These are phyloP conservation scores for Komagataea norvegica DNA, from an alignment of 1,139 yeast genomes.

Conservation along the genomic window DNA sequence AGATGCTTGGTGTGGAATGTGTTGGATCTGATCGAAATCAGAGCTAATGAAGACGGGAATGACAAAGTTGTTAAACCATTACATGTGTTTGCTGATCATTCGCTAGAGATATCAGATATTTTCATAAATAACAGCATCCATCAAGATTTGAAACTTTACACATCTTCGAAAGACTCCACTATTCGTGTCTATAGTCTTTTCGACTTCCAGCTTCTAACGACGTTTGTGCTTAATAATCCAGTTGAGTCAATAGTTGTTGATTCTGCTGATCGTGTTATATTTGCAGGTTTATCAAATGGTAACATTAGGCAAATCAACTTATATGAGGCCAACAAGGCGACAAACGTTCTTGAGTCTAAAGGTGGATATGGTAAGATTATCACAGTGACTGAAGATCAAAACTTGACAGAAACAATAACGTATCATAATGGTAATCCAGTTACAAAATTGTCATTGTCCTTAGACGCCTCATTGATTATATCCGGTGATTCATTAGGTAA, in stretches of 20 bases:
- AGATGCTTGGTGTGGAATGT: conserved; percentile 74
- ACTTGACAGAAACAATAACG: conserved; percentile 49
- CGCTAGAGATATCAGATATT: conserved; percentile 68
- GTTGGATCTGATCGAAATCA: conserved; percentile 48
- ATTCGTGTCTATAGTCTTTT: conserved; percentile 57
- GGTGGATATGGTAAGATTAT: conserved; percentile 54
- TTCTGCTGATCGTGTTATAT: conserved; percentile 74
- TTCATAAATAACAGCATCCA: conserved; percentile 46
- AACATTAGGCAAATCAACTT: conserved; percentile 52
- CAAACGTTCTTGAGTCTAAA: conserved; percentile 45
- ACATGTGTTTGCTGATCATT: conserved; percentile 63
- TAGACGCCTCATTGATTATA: conserved; percentile 71
- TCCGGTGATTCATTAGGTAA: conserved; percentile 74
- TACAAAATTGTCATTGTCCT: conserved; percentile 52
- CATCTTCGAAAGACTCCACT: conserved; percentile 75
- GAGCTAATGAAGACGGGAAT: conserved; percentile 29
- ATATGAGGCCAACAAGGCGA: conserved; percentile 42
- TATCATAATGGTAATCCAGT: conserved; percentile 48
- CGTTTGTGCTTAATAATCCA: conserved; percentile 61
- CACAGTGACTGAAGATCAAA: conserved; percentile 47
- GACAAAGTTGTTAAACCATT: conserved; percentile 39
- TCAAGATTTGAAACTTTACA: conserved; percentile 60
- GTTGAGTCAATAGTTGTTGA: conserved; percentile 64
- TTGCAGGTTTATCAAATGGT: conserved; percentile 68
- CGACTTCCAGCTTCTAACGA: conserved; percentile 45